A percentile compares a stretch with the other conserved stretches of the same genome.
Conservation (phyloP, 1,284 basidiomycete species). For the Irpex sp. region DNA sequence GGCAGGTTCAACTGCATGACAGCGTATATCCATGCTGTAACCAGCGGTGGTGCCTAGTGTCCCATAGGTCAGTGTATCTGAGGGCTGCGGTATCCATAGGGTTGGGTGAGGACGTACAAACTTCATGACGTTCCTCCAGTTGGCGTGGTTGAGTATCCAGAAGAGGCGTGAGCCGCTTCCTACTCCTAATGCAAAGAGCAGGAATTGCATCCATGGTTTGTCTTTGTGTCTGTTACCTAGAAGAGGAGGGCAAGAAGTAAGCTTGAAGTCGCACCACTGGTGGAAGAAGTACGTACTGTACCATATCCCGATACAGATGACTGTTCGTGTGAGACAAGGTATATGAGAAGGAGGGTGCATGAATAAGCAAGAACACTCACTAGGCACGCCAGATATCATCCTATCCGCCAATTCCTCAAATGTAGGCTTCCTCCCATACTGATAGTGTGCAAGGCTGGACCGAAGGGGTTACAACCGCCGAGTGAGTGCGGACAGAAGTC, state of each 20-base stretch:
- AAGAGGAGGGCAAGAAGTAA: background rate
- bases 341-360: too few relatives aligned
- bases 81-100: too few relatives aligned
- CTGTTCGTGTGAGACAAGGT: slow-evolving; percentile 30
- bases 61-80: background rate
- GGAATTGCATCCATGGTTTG: slow-evolving; percentile 45
- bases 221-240: slow-evolving; percentile 64
- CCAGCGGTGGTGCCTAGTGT: slow-evolving; percentile 65
- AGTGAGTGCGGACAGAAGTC: background rate
- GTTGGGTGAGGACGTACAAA: slow-evolving; percentile 45
- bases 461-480: background rate
- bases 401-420: slow-evolving; percentile 46
- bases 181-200: slow-evolving; percentile 57
- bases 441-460: slow-evolving; percentile 65
- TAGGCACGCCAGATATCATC: slow-evolving; percentile 61
- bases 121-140: slow-evolving; percentile 65
- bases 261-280: background rate
- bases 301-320: slow-evolving; percentile 71
- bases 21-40: slow-evolving; percentile 72
- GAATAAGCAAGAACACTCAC: too few relatives aligned
- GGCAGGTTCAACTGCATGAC: slow-evolving; percentile 63
- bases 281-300: slow-evolving; percentile 51
- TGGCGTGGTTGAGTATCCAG: slow-evolving; percentile 63
- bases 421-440: slow-evolving; percentile 60
- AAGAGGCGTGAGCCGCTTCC: slow-evolving; percentile 59